Base-by-base conservation (phyloP, 768 basidiomycete species). In the Erythrobasidium yunnanense region DNA sequence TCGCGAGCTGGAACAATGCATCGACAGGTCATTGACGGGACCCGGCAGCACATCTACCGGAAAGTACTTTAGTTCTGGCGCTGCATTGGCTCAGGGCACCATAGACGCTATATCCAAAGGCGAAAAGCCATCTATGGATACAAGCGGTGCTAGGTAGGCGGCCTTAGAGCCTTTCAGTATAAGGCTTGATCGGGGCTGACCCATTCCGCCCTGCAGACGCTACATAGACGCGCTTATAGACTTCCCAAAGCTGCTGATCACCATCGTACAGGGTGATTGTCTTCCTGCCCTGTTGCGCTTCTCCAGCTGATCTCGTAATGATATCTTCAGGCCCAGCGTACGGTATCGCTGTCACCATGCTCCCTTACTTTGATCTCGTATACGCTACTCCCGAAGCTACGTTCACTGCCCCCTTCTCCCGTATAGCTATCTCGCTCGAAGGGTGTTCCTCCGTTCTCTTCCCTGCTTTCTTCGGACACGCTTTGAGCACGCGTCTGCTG, bases 231-330 rank as follows among this genome's bases (percentile, higher is more conserved):
- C 60, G 25, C 25, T 63, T 18, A 63, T 63, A 20, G 60, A 63
- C 60, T 63, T 63, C 60, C 60, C 60, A 3, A 63, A 63, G 32
- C 49, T 63, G n/a, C 45, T 49, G 33, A 49, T 63, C 42, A 29
- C 47, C 29, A 33, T 51, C 27, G 49, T 63, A 2, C 60, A 63
- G 38, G 60, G 60, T 51, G 45, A 58, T 35, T 13, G 5, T 22
- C 5, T 7, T n/a, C 6, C 33, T 3, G 11, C 3, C 20, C 13
- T 47, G 55, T 34, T 32, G 33, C 2, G 23, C 8, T 11, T 57
- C 25, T 30, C 13, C 6, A 17, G 15, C 35, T 5, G 32, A 4
- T 57, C 32, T 4, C 17, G 35, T 42, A 7, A 15, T 35, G 13
- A 22, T 35, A 4, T 30, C 35, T 30, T 38, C 56, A 58, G 56